phyloP scores from a whole-genome alignment of 1,139 yeast genomes.

The Arxiozyma telluris region DNA sequence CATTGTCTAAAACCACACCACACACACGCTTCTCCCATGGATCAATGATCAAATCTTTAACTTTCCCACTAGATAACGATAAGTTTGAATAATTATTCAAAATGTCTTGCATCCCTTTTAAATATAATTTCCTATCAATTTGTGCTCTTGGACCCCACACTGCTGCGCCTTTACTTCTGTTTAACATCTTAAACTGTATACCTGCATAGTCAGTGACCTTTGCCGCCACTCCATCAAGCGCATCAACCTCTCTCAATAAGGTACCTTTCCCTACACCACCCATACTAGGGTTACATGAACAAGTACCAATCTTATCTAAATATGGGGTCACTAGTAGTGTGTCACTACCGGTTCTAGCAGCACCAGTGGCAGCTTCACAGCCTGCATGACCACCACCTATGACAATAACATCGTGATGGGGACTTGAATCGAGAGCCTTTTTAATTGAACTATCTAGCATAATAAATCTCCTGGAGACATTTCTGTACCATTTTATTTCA shows the following conservation, averaged over 20 bases:
- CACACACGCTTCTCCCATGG: conserved; percentile 33
- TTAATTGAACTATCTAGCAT: conserved; percentile 32
- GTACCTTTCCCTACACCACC: conserved; percentile 99
- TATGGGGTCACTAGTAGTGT: conserved; percentile 77
- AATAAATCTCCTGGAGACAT: not conserved
- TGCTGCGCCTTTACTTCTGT: conserved; percentile 88
- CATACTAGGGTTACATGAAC: conserved; percentile 95
- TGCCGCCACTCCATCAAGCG: conserved; percentile 87
- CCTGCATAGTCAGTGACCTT: conserved; percentile 86
- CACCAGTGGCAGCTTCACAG: conserved; percentile 91
- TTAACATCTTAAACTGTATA: conserved; percentile 79
- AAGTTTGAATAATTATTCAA: conserved; percentile 54
- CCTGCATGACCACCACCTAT: conserved; percentile 99
- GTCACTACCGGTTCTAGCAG: conserved; percentile 71
- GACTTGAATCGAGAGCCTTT: conserved; percentile 29
- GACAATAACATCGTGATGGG: conserved; percentile 51
- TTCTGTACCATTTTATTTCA: not conserved
- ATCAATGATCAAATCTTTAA: conserved; percentile 75
- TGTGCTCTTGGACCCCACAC: conserved; percentile 99
- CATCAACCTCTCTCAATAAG: conserved; percentile 83
- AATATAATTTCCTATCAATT: conserved; percentile 75
- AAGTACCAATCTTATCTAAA: conserved; percentile 71
- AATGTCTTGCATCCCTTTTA: conserved; percentile 65
- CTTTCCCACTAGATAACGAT: conserved; percentile 52
- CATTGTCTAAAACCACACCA: conserved; percentile 70